Evolutionary conservation across 257 asterid species (phyloP).

Genomic region (Verbena officinalis): DNA sequence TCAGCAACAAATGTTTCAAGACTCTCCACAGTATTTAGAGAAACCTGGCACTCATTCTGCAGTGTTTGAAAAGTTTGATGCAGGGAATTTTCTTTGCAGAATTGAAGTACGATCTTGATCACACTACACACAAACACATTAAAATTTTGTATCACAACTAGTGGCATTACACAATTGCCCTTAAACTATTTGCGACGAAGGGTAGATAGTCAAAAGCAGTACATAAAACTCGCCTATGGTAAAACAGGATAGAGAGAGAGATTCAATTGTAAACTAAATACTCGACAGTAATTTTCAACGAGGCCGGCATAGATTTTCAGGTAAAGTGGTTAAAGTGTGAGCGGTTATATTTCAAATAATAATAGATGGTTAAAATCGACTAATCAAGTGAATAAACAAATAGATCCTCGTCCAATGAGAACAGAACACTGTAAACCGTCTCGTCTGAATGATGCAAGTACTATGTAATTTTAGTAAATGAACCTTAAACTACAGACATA

Average conservation of each 20-base stretch:
- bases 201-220: neutral
- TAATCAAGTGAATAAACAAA: neutral
- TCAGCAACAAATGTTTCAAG: slow-evolving; percentile 86
- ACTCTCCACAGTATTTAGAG: slow-evolving; percentile 95
- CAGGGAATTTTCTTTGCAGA: slow-evolving; percentile 95
- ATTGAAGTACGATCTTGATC: slow-evolving; percentile 93
- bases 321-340: slow-evolving; percentile 3
- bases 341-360: neutral
- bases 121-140: slow-evolving; percentile 57
- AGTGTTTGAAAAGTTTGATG: slow-evolving; percentile 86
- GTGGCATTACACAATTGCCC: neutral
- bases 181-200: slow-evolving; percentile 10
- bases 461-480: slow-evolving; percentile 3
- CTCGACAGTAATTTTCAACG: neutral
- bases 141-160: neutral
- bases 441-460: neutral
- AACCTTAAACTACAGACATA: neutral
- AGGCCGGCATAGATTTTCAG: neutral
- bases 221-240: neutral
- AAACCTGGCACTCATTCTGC: slow-evolving; percentile 96
- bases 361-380: neutral
- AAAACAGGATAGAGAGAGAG: slow-evolving; percentile 3
- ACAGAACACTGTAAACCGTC: neutral
- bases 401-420: slow-evolving; percentile 8
- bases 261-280: neutral